Evolutionary conservation across 345 rosid species (phyloP).

Genomic region (Salix koriyanagi): DNA sequence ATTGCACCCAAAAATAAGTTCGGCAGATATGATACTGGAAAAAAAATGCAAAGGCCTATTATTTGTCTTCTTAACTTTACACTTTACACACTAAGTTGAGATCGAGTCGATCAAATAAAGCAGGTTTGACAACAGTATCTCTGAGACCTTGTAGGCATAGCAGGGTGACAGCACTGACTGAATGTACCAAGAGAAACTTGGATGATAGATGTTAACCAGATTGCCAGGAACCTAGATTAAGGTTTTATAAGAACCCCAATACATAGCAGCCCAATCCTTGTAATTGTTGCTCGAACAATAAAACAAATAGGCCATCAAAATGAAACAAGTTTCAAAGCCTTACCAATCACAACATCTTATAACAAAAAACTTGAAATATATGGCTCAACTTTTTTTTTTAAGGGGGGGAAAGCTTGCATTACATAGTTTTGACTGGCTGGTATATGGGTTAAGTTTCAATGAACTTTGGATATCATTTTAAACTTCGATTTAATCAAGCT

Average conservation of each 20-base stretch:
- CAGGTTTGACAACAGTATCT: not conserved
- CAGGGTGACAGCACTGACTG: not conserved
- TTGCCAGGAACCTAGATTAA: not conserved
- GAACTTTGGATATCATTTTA: not conserved
- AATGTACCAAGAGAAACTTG: not conserved
- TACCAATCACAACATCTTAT: not conserved
- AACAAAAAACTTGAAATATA: not conserved
- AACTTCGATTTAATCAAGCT: not conserved
- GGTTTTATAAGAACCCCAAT: not conserved
- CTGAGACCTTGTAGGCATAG: not conserved
- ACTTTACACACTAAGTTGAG: not conserved
- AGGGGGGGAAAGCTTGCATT: not conserved
- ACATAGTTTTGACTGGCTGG: not conserved
- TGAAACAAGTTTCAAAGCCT: not conserved
- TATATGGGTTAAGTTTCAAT: not conserved
- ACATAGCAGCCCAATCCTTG: not conserved
- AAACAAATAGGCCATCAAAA: not conserved
- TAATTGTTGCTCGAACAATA: not conserved
- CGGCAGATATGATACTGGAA: too few species aligned
- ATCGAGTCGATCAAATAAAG: not conserved
- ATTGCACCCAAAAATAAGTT: not conserved
- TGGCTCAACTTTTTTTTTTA: not conserved
- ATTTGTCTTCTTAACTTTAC: not conserved
- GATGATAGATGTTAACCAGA: not conserved
- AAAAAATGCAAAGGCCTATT: not conserved